Evolutionary conservation across 768 basidiomycete species (phyloP), one percentile per base, ranked within the genome.

Genomic region (Tricholoma furcatifolium): DNA sequence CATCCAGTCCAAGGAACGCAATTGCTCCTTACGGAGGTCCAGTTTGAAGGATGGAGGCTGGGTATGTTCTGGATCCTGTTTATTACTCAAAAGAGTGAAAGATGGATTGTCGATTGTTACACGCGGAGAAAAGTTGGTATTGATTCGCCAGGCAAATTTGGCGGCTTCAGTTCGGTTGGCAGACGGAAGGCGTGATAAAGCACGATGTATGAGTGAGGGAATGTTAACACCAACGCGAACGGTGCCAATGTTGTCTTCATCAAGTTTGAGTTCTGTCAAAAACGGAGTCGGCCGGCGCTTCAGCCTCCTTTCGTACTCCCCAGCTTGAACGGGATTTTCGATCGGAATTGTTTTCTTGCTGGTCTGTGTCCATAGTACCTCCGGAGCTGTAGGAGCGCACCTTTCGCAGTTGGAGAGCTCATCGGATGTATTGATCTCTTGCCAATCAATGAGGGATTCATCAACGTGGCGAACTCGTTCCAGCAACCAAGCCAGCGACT

Each of bases 1-100:
- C 95, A 97, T 97, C 95, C 95, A 98, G 47, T 82, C 82, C 48
- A 97, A 71, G 3, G 94, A 97, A 24, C 94, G 90, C 18, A 91
- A 75, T 64, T 98, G 95, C 62, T 98, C 95, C 27, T 74, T 80
- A 36, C 95, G 83, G 24, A 98, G 78, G 15, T 78, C 71, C 10
- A 86, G 73, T 61, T 78, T 80, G 75, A 96, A 97, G 60, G 81
- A 81, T 1, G 87, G 86, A 0, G 94, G 94, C 61, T 95, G 92
- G 1, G 60, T 62, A 58, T 90, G 86, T 60, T 86, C 72, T 9
- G 74, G 71, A 63, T 96, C 93, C 2, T 67, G 63, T 53, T 80
- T 85, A 70, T 98, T 98, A 60, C 90, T 92, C 56, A 73, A 60
- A 23, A 98, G 79, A 12, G 66, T 70, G 71, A 96, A 91, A 56